Conservation (phyloP, 2,329 filamentous ascomycete genomes). For the Bipolaris bicolor region DNA sequence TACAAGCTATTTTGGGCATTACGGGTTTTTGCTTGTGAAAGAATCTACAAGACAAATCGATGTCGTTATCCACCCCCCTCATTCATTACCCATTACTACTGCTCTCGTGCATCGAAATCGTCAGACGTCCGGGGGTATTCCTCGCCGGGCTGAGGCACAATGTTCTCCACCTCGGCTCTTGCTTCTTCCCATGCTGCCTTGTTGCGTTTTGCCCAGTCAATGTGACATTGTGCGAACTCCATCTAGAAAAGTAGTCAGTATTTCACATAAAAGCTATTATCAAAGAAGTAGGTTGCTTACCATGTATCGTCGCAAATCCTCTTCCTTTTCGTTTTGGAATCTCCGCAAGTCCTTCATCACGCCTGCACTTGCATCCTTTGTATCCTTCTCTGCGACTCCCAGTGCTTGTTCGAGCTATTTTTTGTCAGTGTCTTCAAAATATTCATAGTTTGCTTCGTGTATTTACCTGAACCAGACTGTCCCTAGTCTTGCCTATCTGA, state of each 20-base stretch:
- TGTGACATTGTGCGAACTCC: conserved; percentile 88
- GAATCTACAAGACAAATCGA: not conserved
- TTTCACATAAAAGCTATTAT: not conserved
- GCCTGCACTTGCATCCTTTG: conserved; percentile 87
- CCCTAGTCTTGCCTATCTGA: conserved; percentile 92
- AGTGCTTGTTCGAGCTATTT: conserved; percentile 83
- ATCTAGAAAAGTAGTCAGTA: conserved; percentile 61
- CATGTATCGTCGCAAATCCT: conserved; percentile 93
- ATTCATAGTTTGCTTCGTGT: not conserved
- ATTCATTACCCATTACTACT: not conserved
- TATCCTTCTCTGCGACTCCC: conserved; percentile 85
- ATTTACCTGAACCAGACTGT: conserved; percentile 66
- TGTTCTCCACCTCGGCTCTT: conserved; percentile 84
- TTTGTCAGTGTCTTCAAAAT: not conserved
- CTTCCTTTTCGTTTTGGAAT: conserved; percentile 95
- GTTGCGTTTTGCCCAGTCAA: conserved; percentile 92
- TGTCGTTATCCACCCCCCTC: not conserved
- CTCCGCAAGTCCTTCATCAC: conserved; percentile 88
- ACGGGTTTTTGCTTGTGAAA: not conserved
- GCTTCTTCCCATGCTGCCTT: conserved; percentile 94
- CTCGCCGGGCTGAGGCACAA: conserved; percentile 57
- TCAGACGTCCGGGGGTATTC: conserved; percentile 28
- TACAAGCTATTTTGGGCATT: no score
- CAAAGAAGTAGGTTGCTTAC: conserved; percentile 60
- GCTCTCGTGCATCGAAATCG: conserved; percentile 16